These are phyloP conservation scores for Malus hybrid DNA, from an alignment of 331 rosid species.

Conservation along the genomic window DNA sequence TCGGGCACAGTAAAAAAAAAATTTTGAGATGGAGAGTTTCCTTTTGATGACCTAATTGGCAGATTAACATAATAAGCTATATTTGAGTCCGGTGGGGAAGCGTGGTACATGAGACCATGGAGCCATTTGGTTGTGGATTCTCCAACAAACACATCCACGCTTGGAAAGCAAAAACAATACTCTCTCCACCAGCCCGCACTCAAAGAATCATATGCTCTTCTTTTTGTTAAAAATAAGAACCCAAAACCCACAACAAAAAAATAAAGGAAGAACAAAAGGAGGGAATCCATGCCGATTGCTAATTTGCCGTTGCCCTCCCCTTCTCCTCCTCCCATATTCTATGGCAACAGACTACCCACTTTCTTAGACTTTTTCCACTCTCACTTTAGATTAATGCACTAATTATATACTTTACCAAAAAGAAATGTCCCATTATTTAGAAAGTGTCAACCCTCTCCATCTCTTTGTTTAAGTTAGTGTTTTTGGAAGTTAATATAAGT, in stretches of 20 bases:
- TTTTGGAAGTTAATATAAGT: not conserved
- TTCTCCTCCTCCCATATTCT: not conserved
- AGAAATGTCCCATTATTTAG: slow-evolving; percentile 15
- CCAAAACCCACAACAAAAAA: slow-evolving; percentile 6
- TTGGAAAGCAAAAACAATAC: slow-evolving; percentile 46
- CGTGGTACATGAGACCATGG: slow-evolving; percentile 66
- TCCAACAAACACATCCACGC: slow-evolving; percentile 88
- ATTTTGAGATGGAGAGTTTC: not conserved
- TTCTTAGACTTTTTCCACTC: slow-evolving; percentile 46
- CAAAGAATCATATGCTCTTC: slow-evolving; percentile 14
- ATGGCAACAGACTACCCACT: slow-evolving; percentile 38
- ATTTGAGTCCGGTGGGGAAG: slow-evolving; percentile 39
- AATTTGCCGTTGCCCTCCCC: not conserved
- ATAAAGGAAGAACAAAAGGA: slow-evolving; percentile 18
- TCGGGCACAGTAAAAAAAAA: too few relatives aligned
- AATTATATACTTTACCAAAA: slow-evolving; percentile 4
- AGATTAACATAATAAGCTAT: not conserved
- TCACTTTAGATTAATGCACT: slow-evolving; percentile 12
- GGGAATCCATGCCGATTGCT: slow-evolving; percentile 34
- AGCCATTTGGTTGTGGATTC: slow-evolving; percentile 96
- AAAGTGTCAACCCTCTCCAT: slow-evolving; percentile 25
- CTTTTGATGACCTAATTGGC: not conserved
- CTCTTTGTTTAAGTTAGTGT: not conserved
- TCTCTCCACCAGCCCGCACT: slow-evolving; percentile 49
- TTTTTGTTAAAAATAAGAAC: slow-evolving; percentile 20